Percentiles rank a stretch among this genome's conserved stretches.
Evolutionary conservation across 202 grass and related monocot genomes (phyloP).

Genomic region (Hordeum pubiflorum): DNA sequence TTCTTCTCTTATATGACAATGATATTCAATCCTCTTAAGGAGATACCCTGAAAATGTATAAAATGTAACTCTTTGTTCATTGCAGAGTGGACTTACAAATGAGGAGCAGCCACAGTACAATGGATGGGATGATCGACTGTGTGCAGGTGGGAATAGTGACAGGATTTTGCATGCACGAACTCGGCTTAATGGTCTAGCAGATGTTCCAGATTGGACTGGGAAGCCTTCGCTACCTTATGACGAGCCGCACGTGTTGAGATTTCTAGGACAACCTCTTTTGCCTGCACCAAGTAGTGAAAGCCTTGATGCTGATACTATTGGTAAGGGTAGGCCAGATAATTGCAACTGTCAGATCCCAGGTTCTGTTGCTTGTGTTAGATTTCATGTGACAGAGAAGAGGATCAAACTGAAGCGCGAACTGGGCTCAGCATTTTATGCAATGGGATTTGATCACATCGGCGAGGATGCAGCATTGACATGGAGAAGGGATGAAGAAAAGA

Average conservation of each 20-base stretch:
- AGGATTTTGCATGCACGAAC: conserved; percentile 5
- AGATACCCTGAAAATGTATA: neutral
- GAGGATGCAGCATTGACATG: conserved; percentile 61
- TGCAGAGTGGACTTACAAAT: conserved; percentile 31
- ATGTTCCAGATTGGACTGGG: conserved; percentile 49
- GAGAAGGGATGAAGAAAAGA: conserved; percentile 52
- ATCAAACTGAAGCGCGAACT: conserved; percentile 45
- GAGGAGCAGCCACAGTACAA: neutral
- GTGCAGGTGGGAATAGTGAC: neutral
- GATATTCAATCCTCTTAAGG: neutral
- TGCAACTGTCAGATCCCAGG: conserved; percentile 32
- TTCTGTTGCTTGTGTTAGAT: conserved; percentile 46
- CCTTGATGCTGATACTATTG: conserved; percentile 20
- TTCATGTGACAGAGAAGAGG: conserved; percentile 58
- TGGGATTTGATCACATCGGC: conserved; percentile 52
- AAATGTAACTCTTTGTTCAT: neutral
- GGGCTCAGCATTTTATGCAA: conserved; percentile 39
- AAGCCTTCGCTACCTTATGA: conserved; percentile 20
- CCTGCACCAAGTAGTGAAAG: conserved; percentile 33
- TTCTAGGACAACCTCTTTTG: conserved; percentile 52
- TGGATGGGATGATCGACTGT: conserved; percentile 3
- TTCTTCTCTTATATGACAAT: neutral
- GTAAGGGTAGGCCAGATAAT: conserved; percentile 35
- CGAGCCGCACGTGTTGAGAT: conserved; percentile 38
- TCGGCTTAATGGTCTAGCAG: conserved; percentile 35